Base-by-base conservation (phyloP, 345 rosid species). In the Aegle marmelos region DNA sequence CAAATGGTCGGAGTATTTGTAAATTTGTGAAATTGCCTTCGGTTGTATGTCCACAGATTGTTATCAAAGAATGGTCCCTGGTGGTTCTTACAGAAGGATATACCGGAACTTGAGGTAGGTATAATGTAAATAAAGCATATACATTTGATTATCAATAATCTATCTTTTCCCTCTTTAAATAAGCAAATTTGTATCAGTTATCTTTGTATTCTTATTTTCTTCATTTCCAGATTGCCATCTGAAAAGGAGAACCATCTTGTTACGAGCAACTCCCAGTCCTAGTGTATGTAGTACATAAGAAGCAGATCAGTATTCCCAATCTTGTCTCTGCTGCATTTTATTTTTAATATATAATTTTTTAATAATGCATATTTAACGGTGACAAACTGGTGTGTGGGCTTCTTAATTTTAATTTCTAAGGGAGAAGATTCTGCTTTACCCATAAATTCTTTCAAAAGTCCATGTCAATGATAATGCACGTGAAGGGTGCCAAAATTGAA, bases 21-120 rank as follows among this genome's bases (percentile, higher is more conserved):
- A 8, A 6, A 30, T n/a, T 41, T 53, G 33, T 41, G 27, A 61
- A 73, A 27, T 9, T 17, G 34, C 62, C 36, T 25, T 36, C 14
- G 17, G 11, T 31, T 61, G 53, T 53, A 28, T 64, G 41, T 71
- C 36, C 22, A 4, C 82, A 82, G 88, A 66, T 70, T 85, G 41
- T 36, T 9, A 28, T 78, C 74, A 5, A 85, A 64, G 67, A 78
- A 81, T n/a, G 88, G 88, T 6, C 88, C 88, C 3, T 83, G 88
- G 88, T 69, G 82, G 83, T 85, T 83, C 81, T 41, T 85, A 79
- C 86, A 76, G 61, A 64, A 82, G 36, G 82, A 80, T 22, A 10
- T 13, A 2, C 53, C 48, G 4, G 28, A 84, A 57, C 34, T 75
- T 53, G 78, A 75, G 78, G 78, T 75, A 19, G 16, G 69, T 62